These are phyloP conservation scores for Aspergillus calidoustus DNA, from an alignment of 2,329 filamentous ascomycete genomes.

Conservation along the genomic window DNA sequence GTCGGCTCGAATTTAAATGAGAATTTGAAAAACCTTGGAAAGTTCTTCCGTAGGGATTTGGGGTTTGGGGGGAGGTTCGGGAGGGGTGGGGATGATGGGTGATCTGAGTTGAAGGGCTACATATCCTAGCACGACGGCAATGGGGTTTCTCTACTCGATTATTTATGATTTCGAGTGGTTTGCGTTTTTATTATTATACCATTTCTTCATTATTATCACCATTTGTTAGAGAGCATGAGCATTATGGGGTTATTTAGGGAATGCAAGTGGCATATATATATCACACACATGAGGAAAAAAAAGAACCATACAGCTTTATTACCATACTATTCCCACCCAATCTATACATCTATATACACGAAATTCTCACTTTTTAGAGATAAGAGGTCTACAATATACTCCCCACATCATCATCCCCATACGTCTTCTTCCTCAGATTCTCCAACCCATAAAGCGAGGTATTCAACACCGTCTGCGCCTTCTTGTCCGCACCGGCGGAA, in stretches of 20 bases:
- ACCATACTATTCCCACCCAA: background rate
- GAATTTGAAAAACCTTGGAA: conserved; percentile 93
- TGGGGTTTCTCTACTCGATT: background rate
- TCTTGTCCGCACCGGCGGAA: conserved; percentile 30
- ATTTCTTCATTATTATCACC: background rate
- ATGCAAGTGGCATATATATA: background rate
- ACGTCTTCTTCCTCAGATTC: conserved; percentile 44
- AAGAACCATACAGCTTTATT: background rate
- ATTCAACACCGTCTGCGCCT: conserved; percentile 39
- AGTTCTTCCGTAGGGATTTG: conserved; percentile 91
- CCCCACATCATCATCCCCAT: conserved; percentile 31
- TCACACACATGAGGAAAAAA: background rate
- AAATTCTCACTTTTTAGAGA: background rate
- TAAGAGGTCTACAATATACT: background rate
- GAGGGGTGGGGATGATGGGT: conserved; percentile 37
- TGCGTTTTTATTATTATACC: conserved; percentile 8
- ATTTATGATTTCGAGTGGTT: background rate
- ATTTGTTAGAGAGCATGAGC: conserved; percentile 8
- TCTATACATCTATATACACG: conserved; percentile 2
- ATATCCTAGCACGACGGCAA: background rate
- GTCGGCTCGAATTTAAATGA: conserved; percentile 74
- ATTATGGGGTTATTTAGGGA: background rate
- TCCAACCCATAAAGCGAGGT: conserved; percentile 45
- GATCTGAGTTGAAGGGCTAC: background rate
- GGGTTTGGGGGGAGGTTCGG: conserved; percentile 76